Conservation (phyloP, 306 rosid genomes). For the Vigna trinervia region DNA sequence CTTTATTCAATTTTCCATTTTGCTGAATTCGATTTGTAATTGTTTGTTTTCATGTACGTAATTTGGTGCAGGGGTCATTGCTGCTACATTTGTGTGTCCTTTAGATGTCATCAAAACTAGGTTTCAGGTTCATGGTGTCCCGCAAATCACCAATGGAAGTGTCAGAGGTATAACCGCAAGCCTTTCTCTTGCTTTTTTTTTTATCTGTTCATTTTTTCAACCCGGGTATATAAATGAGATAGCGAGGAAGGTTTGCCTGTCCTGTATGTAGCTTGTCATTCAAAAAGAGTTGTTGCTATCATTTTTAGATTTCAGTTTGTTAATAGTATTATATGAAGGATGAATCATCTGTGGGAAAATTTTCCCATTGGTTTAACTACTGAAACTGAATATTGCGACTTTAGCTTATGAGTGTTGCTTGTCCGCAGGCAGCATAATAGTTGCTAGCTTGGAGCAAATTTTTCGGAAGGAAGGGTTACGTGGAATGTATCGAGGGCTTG, state of each 20-base stretch:
- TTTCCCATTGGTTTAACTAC: not conserved
- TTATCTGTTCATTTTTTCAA: not conserved
- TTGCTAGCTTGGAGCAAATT: conserved; percentile 79
- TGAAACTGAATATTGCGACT: conserved; percentile 15
- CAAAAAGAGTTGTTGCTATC: not conserved
- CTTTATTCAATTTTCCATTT: not conserved
- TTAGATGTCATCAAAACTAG: conserved; percentile 90
- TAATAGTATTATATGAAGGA: conserved; percentile 11
- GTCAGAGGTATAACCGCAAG: conserved; percentile 51
- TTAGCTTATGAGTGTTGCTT: conserved; percentile 24
- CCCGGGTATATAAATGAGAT: not conserved
- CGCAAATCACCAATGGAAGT: conserved; percentile 52
- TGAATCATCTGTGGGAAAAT: not conserved
- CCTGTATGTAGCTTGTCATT: not conserved
- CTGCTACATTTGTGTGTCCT: conserved; percentile 89
- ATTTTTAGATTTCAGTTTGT: conserved; percentile 18
- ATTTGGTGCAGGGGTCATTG: conserved; percentile 66
- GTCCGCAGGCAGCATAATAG: conserved; percentile 72
- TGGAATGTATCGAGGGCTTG: conserved; percentile 90
- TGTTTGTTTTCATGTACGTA: not conserved
- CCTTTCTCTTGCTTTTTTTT: not conserved
- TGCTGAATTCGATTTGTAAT: not conserved
- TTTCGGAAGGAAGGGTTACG: conserved; percentile 84
- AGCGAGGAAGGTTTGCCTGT: not conserved
- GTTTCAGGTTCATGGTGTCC: conserved; percentile 82